These are phyloP conservation scores for Xylariaceae sp. DNA, from an alignment of 2,329 filamentous ascomycete genomes.

Conservation along the genomic window DNA sequence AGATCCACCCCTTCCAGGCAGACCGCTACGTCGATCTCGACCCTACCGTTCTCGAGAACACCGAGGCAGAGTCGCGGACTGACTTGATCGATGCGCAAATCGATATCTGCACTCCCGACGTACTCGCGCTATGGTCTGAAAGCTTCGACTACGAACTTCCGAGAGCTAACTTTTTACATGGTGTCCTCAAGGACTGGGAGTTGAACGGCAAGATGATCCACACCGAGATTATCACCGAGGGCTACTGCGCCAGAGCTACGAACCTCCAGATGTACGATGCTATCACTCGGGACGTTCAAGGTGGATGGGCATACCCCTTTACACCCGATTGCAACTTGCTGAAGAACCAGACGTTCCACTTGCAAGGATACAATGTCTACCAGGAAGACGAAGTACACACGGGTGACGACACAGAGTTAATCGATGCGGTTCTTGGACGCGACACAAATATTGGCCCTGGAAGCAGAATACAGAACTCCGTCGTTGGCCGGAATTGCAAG, in stretches of 20 bases:
- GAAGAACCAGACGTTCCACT: conserved; percentile 68
- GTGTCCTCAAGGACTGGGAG: conserved; percentile 93
- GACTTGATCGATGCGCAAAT: conserved; percentile 93
- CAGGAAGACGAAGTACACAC: conserved; percentile 73
- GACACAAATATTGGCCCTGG: conserved; percentile 70
- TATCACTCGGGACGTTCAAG: conserved; percentile 79
- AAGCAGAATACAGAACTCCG: conserved; percentile 65
- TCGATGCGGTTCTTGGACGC: conserved; percentile 69
- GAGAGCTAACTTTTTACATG: conserved; percentile 81
- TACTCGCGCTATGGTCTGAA: conserved; percentile 91
- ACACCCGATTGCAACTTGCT: conserved; percentile 85
- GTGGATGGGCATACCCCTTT: conserved; percentile 81
- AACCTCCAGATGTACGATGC: conserved; percentile 88
- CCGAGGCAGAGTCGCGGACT: conserved; percentile 74
- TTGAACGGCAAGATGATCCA: conserved; percentile 97
- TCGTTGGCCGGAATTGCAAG: conserved; percentile 77
- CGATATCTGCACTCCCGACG: conserved; percentile 95
- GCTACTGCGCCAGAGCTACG: conserved; percentile 80
- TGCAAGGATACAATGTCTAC: conserved; percentile 65
- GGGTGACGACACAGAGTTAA: conserved; percentile 64
- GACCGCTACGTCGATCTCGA: conserved; percentile 68
- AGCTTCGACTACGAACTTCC: conserved; percentile 95
- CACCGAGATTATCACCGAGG: conserved; percentile 73
- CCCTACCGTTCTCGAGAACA: conserved; percentile 66
- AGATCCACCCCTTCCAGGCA: conserved; percentile 66